These are phyloP conservation scores for Wickerhamiella slavikovae DNA, from an alignment of 805 yeast species.

Conservation along the genomic window DNA sequence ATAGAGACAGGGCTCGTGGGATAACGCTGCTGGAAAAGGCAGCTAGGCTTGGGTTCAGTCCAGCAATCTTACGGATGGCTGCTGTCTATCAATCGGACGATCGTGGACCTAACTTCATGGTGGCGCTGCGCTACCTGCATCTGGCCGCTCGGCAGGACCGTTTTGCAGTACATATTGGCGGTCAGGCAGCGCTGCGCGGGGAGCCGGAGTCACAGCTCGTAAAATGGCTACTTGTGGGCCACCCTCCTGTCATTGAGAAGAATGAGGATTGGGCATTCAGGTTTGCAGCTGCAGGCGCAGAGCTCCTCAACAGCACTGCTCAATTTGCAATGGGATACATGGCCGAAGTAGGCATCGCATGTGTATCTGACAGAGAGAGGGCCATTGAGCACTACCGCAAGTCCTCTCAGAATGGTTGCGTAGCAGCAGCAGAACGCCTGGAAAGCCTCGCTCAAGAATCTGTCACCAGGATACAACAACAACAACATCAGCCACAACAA, in stretches of 20 bases:
- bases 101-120: slow-evolving; percentile 15
- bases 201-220: slow-evolving; percentile 21
- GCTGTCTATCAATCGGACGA: slow-evolving; percentile 18
- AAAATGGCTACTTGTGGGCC: slow-evolving; percentile 55
- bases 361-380: slow-evolving; percentile 21
- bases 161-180: slow-evolving; percentile 9
- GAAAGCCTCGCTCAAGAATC: slow-evolving; percentile 4
- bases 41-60: slow-evolving; percentile 20
- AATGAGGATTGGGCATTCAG: slow-evolving; percentile 45
- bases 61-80: slow-evolving; percentile 20
- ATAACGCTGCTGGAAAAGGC: slow-evolving; percentile 16
- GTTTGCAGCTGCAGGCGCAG: slow-evolving; percentile 49
- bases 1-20: slow-evolving; percentile 8
- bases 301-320: slow-evolving; percentile 37
- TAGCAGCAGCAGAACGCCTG: slow-evolving; percentile 16
- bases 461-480: too few relatives aligned
- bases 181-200: slow-evolving; percentile 11
- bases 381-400: slow-evolving; percentile 31
- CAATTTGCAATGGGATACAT: slow-evolving; percentile 52
- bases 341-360: slow-evolving; percentile 45
- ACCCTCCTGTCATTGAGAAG: slow-evolving; percentile 28
- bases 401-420: slow-evolving; percentile 32
- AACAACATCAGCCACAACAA: too few relatives aligned
- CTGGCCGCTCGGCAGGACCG: slow-evolving; percentile 18
- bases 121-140: slow-evolving; percentile 17